Conservation (phyloP, 106 monocot species). For the Allium sativum region DNA sequence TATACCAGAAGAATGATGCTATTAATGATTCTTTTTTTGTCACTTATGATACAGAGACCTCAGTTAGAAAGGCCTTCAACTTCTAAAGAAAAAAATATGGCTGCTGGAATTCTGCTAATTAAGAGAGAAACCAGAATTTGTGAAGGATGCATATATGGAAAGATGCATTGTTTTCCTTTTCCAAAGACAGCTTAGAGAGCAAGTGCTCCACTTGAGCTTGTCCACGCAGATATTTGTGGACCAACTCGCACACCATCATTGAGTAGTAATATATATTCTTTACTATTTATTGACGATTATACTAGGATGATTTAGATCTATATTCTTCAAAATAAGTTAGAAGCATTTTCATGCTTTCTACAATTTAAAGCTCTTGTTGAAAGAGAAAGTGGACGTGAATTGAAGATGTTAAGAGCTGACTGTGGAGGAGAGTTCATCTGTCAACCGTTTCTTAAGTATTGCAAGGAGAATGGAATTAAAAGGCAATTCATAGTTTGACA, state of each 20-base stretch:
- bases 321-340: background rate
- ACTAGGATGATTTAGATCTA: background rate
- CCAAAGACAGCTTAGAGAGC: background rate
- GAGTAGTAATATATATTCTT: background rate
- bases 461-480: background rate
- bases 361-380: background rate
- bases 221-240: background rate
- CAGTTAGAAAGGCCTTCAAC: no score
- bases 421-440: background rate
- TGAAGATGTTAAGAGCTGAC: background rate
- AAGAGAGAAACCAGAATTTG: no score
- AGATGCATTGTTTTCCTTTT: no score
- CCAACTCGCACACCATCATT: background rate
- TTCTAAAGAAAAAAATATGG: no score
- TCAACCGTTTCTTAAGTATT: background rate
- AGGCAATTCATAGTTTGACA: background rate
- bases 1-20: no score
- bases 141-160: no score
- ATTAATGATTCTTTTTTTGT: no score
- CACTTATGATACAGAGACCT: no score
- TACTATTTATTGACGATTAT: constrained; percentile 5
- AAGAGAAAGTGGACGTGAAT: background rate
- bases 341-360: background rate
- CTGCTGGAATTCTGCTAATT: no score
- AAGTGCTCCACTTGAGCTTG: background rate